Evolutionary conservation across 2,329 filamentous ascomycete species (phyloP).

Genomic region (Fusarium zealandicum): DNA sequence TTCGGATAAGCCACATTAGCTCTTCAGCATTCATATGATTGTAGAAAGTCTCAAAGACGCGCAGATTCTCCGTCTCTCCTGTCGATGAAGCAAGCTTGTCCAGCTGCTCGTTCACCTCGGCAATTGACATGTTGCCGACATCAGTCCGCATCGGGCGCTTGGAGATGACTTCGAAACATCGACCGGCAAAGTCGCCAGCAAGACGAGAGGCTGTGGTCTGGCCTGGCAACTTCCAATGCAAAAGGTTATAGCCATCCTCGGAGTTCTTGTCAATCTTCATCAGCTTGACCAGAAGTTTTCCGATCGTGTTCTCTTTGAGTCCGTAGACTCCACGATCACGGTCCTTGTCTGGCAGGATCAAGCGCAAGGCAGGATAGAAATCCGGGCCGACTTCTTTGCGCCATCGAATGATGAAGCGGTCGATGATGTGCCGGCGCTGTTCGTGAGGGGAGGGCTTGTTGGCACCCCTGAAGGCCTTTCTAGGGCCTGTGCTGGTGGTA

Average conservation of each 20-base stretch:
- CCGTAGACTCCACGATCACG: constrained; percentile 92
- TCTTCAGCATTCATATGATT: constrained; percentile 91
- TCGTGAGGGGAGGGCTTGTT: constrained; percentile 75
- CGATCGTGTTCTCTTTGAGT: constrained; percentile 90
- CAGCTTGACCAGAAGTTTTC: constrained; percentile 87
- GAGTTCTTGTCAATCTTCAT: constrained; percentile 92
- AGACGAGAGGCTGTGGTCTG: constrained; percentile 67
- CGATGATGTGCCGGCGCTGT: constrained; percentile 79
- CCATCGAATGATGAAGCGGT: constrained; percentile 87
- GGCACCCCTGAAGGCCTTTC: constrained; percentile 65
- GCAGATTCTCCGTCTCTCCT: constrained; percentile 83
- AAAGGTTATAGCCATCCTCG: constrained; percentile 82
- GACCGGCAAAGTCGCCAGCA: constrained; percentile 90
- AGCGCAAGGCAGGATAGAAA: constrained; percentile 88
- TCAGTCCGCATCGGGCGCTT: constrained; percentile 80
- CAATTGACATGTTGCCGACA: constrained; percentile 82
- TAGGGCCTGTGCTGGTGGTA: constrained; percentile 62
- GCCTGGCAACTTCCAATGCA: constrained; percentile 92
- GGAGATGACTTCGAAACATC: constrained; percentile 85
- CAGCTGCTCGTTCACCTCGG: constrained; percentile 85
- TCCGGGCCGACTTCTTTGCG: constrained; percentile 87
- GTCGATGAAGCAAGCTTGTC: constrained; percentile 78
- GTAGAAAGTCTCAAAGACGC: constrained; percentile 85
- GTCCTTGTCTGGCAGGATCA: constrained; percentile 93
- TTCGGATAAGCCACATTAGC: constrained; percentile 91